Percentiles rank a stretch among this genome's conserved stretches.
Conservation (phyloP, 2,329 filamentous ascomycete genomes). For the Phaeosphaeria sp. region DNA sequence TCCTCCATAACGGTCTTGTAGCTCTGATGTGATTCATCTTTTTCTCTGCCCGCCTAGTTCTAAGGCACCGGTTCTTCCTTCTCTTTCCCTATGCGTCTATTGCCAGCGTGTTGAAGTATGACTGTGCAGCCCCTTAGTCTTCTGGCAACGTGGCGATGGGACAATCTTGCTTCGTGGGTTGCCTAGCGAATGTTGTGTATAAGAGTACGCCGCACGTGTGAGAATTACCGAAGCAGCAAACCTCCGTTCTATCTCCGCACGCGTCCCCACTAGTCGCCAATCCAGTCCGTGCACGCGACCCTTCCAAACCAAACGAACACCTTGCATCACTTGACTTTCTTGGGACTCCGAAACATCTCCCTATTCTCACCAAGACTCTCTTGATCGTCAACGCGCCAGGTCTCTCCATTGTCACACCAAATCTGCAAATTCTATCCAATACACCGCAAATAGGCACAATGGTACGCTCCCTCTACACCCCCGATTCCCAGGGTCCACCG, state of each 20-base stretch:
- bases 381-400: not conserved
- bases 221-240: slow-evolving; percentile 20
- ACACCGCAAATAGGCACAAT: slow-evolving; percentile 9
- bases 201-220: no score
- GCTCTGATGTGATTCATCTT: slow-evolving; percentile 23
- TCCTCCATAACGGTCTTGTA: slow-evolving; percentile 5
- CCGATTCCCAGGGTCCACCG: slow-evolving; percentile 1
- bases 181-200: slow-evolving; percentile 1
- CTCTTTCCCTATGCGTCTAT: not conserved
- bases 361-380: not conserved
- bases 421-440: no score
- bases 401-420: not conserved
- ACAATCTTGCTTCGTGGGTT: not conserved
- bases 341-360: slow-evolving; percentile 1
- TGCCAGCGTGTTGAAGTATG: not conserved
- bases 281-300: slow-evolving; percentile 23
- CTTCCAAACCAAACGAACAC: slow-evolving; percentile 33
- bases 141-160: slow-evolving; percentile 9
- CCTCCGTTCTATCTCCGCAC: slow-evolving; percentile 31
- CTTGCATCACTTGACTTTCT: slow-evolving; percentile 36
- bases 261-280: slow-evolving; percentile 5
- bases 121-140: not conserved
- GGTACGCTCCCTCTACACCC: slow-evolving; percentile 13
- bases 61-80: slow-evolving; percentile 17
- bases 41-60: slow-evolving; percentile 1